Conservation (phyloP, 306 rosid genomes). For the Trifolium repens region DNA sequence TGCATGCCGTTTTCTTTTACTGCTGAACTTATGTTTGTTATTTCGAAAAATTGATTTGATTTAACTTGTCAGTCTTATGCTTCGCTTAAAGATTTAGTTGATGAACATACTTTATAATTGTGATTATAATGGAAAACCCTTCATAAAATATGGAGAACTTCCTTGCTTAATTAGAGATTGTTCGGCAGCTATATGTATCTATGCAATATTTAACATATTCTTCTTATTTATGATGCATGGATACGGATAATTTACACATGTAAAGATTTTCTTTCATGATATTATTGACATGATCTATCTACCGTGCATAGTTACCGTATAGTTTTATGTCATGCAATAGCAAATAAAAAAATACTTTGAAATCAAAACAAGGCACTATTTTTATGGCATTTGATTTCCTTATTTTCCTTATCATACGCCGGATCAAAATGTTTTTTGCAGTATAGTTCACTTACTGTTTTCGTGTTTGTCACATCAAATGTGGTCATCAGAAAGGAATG, state of each 20-base stretch:
- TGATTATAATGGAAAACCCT: background rate
- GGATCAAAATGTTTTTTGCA: background rate
- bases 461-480: background rate
- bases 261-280: background rate
- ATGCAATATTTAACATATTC: background rate
- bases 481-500: slow-evolving; percentile 1
- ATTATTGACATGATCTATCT: background rate
- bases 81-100: background rate
- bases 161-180: background rate
- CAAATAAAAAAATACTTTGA: background rate
- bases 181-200: background rate
- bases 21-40: background rate
- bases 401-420: too few species aligned
- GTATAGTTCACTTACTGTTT: background rate
- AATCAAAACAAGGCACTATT: background rate
- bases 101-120: background rate
- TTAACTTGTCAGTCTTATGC: background rate
- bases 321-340: background rate
- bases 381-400: background rate
- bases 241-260: background rate
- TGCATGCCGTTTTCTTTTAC: background rate
- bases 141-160: too few species aligned
- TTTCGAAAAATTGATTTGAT: background rate
- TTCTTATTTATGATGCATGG: background rate
- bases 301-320: background rate